Evolutionary conservation across 2,329 filamentous ascomycete genomes (phyloP), one percentile per base, ranked within the genome.

Genomic region (Endoconidiophora polonica): DNA sequence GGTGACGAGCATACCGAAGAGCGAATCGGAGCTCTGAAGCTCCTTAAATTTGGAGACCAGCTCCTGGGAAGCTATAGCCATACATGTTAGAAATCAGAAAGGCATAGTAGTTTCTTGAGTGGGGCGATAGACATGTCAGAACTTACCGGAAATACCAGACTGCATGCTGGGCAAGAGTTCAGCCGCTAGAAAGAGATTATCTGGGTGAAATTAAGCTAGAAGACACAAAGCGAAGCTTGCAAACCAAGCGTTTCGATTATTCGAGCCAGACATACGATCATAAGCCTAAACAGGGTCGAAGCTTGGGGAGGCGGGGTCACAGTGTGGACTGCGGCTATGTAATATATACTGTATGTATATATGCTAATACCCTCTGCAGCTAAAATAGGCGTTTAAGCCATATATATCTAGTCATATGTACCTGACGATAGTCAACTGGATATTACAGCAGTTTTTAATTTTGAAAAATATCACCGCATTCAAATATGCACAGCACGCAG

Each of bases 131-230:
- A 46, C 14, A 9, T 33, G 18, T 33, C 49, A 22, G 45, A 26
- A 44, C 59, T 46, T 70, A 81, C 81, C 81, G 65, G 80, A 77
- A 58, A 86, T 86, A 65, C 83, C 82, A 36, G 83, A 86, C 70
- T 87, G 82, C 83, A 86, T 86, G 48, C 54, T 63, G 43, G 26
- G 49, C 37, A 14, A 26, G 22, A 14, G n/a, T 9, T 33, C 29
- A 9, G 9, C 29, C 29, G 12, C 29, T 39, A 33, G 5, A 4
- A 22, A 12, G 26, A 23, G 40, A 41, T 24, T 26, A 22, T 40
- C 29, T 20, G 24, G 9, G 7, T 20, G 14, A 9, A 16, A 16
- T 26, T 20, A 29, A 46, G 29, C 14, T 37, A 16, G 10, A 33
- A 26, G 16, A 33, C 10, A 33, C 26, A 12, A 12, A 29, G 14